Evolutionary conservation across 257 asterid species (phyloP), one percentile per base, ranked within the genome.

Genomic region (Vinca minor): DNA sequence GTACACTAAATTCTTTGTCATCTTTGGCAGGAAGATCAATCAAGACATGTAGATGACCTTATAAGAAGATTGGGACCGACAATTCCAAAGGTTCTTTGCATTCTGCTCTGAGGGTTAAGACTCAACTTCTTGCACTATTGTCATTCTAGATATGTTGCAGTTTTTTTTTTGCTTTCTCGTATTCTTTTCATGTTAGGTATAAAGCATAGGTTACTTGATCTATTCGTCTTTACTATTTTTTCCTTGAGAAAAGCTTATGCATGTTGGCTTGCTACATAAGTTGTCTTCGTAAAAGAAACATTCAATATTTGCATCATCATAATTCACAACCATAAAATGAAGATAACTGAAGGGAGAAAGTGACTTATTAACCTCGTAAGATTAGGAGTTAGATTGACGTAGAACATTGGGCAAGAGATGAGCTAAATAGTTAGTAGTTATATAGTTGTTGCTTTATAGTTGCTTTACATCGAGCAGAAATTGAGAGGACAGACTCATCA

Each of bases 31-130:
- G 88, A 64, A 35, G 73, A 68, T 53, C 75, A 74, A 59, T 78
- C 96, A 60, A 71, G 69, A 42, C 86, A 79, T 45, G 66, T 81
- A 64, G 87, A 86, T 69, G 82, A 79, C 64, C 77, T 83, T 65
- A 65, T 83, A 38, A 78, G 63, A 65, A 79, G 85, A 81, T 73
- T 86, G 49, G 68, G 76, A 57, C 88, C 93, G 60, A 69, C 83
- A 76, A 71, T 79, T 76, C 86, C 89, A 17, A 81, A 88, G 98
- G 94, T 91, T 72, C 49, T 73, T 69, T 73, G 63, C 70, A 68
- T 71, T 66, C 58, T 70, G 73, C 73, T 68, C 58, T 70, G 71
- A 71, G 78, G 64, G 70, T 79, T 67, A 64, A 67, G 49, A 64
- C 73, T 78, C 65, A 47, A 52, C 70, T 69, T 52, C 65, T 67